Evolutionary conservation across 2,329 filamentous ascomycete species (phyloP).

Genomic region (Microdochium nivale): DNA sequence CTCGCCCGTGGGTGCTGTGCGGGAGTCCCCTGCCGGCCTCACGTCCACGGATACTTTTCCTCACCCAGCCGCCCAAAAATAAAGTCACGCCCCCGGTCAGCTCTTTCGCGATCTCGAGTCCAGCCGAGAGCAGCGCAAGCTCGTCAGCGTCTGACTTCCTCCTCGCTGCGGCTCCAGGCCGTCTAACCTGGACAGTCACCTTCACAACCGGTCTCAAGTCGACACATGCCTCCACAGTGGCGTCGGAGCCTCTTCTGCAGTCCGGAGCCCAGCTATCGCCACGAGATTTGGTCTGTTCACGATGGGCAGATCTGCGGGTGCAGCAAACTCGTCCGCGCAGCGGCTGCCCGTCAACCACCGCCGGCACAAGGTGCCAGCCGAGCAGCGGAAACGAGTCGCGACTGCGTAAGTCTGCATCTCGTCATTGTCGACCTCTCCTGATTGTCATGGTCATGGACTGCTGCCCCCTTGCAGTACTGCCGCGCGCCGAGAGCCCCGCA

Average conservation of each 20-base stretch:
- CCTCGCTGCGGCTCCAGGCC: too few species aligned
- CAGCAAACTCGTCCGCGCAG: slow-evolving; percentile 10
- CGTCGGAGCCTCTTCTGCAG: background rate
- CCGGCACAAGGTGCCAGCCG: slow-evolving; percentile 35
- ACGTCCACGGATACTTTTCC: background rate
- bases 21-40: background rate
- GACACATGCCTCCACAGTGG: background rate
- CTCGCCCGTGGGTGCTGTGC: background rate
- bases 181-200: too few species aligned
- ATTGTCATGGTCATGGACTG: background rate
- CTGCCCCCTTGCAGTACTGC: background rate
- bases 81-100: background rate
- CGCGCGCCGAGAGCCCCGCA: background rate
- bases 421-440: background rate
- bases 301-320: background rate
- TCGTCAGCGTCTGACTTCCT: too few species aligned
- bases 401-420: slow-evolving; percentile 33
- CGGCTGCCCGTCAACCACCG: slow-evolving; percentile 42
- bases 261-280: too few species aligned
- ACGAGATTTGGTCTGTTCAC: background rate
- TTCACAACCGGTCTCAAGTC: background rate
- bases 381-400: slow-evolving; percentile 37
- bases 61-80: background rate
- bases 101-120: background rate
- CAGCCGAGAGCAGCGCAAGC: background rate